Evolutionary conservation across 352 stramenopile genomes (phyloP), one percentile per base, ranked within the genome.

Genomic region (Phytophthora sansomeana): DNA sequence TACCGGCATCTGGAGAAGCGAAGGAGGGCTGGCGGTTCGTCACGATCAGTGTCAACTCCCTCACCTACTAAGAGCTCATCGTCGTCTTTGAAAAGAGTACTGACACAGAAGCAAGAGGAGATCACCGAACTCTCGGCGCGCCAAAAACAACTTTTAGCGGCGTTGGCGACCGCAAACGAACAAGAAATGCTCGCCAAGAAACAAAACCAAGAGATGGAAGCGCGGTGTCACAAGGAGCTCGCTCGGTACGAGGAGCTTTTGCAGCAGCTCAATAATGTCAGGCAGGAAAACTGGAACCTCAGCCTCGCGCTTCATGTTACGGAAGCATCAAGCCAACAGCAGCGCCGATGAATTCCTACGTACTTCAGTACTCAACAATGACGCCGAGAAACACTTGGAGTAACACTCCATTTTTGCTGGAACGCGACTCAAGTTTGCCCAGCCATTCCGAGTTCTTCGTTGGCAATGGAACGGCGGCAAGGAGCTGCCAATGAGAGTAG

Each of bases 171-270:
- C 10, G 83, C 85, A 2, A 95, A 95, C 33, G 83, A 92, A 43
- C 83, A 93, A 42, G 85, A 95, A 65, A 92, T 81, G 32, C 35
- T 77, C n/a, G 83, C 81, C 1, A 95, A 92, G 51, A 61, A 74
- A 19, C 75, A 79, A 6, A 69, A 74, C 2, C 65, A 83, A 58
- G 55, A 81, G 38, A 55, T 71, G 5, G 52, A 77, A 28, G 46
- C 55, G 5, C 66, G 71, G 32, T 68, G 84, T 49, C 49, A 86
- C 8, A 61, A 77, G 7, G 70, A 79, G 21, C 51, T 80, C 9
- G 54, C 63, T 11, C 68, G 75, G 24, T 76, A 82, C n/a, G 76
- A 92, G 14, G 51, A 83, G 13, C 36, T 91, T 42, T 69, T 85
- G 16, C 53, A 69, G 16, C 67, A 89, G 30, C 60, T 93, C 35